These are phyloP conservation scores for Cocos nucifera DNA, from an alignment of 176 grass and related monocot genomes.

Conservation along the genomic window DNA sequence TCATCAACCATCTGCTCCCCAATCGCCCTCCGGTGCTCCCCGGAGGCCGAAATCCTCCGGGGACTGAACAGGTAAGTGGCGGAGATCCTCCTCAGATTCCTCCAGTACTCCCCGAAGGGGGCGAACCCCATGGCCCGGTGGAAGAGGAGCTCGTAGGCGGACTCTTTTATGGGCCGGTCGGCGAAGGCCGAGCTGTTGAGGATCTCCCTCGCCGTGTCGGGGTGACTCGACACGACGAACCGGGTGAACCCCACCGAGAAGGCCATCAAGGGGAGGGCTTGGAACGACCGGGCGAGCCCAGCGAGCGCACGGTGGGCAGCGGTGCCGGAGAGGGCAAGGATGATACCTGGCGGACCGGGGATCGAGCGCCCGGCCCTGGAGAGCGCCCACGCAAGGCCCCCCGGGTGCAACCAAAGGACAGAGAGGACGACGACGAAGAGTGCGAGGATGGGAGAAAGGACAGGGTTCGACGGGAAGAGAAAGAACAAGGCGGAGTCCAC, in stretches of 20 bases:
- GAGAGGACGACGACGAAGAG: conserved; percentile 23
- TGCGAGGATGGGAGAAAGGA: conserved; percentile 34
- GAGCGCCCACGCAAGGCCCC: conserved; percentile 44
- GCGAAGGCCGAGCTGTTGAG: conserved; percentile 54
- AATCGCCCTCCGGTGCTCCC: conserved; percentile 24
- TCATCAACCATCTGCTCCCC: conserved; percentile 27
- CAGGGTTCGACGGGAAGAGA: conserved; percentile 14
- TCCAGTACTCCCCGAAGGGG: conserved; percentile 59
- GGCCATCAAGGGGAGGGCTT: conserved; percentile 38
- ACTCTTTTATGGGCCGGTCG: conserved; percentile 68
- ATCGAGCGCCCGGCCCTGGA: conserved; percentile 4
- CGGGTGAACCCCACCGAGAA: conserved; percentile 74
- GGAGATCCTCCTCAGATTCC: conserved; percentile 40
- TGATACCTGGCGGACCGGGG: conserved; percentile 28
- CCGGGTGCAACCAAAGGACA: conserved; percentile 32
- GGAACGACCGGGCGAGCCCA: conserved; percentile 20
- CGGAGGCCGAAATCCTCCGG: conserved; percentile 27
- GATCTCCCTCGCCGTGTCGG: conserved; percentile 65
- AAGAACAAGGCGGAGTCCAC: conserved; percentile 14
- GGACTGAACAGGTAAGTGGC: conserved; percentile 54
- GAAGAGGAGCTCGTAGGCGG: conserved; percentile 61
- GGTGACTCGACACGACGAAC: conserved; percentile 54
- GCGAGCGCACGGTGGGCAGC: conserved; percentile 40
- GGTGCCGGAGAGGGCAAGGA: conserved; percentile 29
- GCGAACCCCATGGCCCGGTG: conserved; percentile 89